Evolutionary conservation across 179 eudicot genomes (phyloP).

Genomic region (Nepenthes alata): DNA sequence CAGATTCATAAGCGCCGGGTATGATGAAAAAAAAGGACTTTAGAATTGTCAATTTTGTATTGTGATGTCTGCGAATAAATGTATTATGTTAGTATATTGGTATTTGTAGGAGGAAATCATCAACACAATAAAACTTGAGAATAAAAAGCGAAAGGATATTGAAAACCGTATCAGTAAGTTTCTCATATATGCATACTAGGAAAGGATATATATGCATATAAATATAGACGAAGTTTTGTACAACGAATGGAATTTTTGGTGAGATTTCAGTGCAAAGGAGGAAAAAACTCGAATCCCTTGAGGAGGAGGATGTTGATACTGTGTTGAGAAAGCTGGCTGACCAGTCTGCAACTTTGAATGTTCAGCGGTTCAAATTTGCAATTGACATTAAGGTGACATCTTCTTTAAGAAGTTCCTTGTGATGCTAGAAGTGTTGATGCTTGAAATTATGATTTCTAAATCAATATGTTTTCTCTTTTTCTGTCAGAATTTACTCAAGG

Average conservation of each 20-base stretch:
- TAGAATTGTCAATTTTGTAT: neutral
- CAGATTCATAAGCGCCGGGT: conserved; percentile 63
- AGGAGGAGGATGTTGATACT: conserved; percentile 54
- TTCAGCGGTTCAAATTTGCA: conserved; percentile 41
- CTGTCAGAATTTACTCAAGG: conserved; percentile 53
- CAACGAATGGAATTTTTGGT: conserved; percentile 6
- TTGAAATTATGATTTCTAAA: neutral
- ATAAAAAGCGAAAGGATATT: conserved; percentile 42
- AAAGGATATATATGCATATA: neutral
- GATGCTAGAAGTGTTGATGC: neutral
- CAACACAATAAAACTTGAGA: conserved; percentile 25
- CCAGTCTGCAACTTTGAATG: conserved; percentile 35
- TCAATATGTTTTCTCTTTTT: neutral
- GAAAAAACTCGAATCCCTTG: conserved; percentile 30
- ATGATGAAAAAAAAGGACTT: conserved; percentile 15
- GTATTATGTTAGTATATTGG: conserved; percentile 2
- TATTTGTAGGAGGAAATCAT: conserved; percentile 56
- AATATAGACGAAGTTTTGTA: too few relatives aligned
- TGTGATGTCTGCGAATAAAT: neutral
- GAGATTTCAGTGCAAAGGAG: conserved; percentile 45
- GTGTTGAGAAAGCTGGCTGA: conserved; percentile 44
- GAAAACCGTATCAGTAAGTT: conserved; percentile 59
- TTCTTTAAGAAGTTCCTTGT: neutral
- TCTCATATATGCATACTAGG: neutral
- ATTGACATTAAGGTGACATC: conserved; percentile 51